Conservation (phyloP, 495 filamentous ascomycete genomes). For the Pyronema domesticum region DNA sequence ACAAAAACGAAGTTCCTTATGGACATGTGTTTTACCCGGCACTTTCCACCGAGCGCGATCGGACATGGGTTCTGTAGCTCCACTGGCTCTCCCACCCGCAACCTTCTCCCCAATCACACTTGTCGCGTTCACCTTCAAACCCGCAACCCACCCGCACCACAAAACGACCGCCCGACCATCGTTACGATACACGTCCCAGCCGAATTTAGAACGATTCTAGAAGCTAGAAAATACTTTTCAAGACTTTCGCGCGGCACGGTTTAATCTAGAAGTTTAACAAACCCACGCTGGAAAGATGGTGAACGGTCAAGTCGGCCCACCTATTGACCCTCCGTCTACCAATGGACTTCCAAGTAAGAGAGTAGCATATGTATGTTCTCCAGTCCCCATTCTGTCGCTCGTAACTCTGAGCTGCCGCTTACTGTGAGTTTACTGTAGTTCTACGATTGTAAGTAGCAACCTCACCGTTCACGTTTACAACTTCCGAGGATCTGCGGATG, state of each 20-base stretch:
- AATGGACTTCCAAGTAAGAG: slow-evolving; percentile 22
- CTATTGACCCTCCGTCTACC: slow-evolving; percentile 23
- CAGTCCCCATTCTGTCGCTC: background rate
- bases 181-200: background rate
- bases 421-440: slow-evolving; percentile 14
- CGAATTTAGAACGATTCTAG: background rate
- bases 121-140: background rate
- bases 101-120: background rate
- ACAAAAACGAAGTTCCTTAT: background rate
- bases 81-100: background rate
- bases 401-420: background rate
- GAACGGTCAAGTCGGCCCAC: slow-evolving; percentile 4
- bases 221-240: background rate
- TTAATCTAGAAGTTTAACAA: background rate
- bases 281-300: background rate
- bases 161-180: background rate
- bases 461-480: slow-evolving; percentile 1
- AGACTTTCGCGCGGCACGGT: too few relatives aligned
- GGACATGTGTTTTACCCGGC: background rate
- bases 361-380: slow-evolving; percentile 23
- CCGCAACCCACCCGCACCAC: background rate
- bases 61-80: background rate
- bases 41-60: background rate
- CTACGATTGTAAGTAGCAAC: slow-evolving; percentile 23
- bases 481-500: background rate